These are phyloP conservation scores for Blumeria hordei DNA, from an alignment of 2,329 filamentous ascomycete species.

Conservation along the genomic window DNA sequence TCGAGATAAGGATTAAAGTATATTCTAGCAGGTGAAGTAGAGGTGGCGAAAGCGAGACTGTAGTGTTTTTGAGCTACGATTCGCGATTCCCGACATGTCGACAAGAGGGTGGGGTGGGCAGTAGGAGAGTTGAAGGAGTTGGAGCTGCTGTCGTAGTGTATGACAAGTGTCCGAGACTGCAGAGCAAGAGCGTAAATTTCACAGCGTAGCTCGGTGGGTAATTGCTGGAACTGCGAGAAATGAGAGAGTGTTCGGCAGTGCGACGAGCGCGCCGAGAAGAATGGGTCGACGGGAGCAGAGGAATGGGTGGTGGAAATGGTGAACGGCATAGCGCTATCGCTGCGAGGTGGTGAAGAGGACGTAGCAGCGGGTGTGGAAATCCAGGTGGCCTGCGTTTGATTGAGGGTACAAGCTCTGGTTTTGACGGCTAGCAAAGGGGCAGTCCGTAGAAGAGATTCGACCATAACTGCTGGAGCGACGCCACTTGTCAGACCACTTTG, in stretches of 20 bases:
- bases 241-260: background rate
- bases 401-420: too few species aligned
- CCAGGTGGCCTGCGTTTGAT: too few species aligned
- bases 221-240: conserved; percentile 10
- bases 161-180: conserved; percentile 8
- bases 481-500: too few species aligned
- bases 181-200: conserved; percentile 11
- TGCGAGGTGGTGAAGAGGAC: background rate
- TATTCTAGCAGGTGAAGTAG: conserved; percentile 8
- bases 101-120: conserved; percentile 19
- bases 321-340: background rate
- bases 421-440: too few species aligned
- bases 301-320: conserved; percentile 20
- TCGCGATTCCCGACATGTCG: conserved; percentile 20
- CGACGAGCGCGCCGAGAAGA: background rate
- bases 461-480: too few species aligned
- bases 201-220: conserved; percentile 12
- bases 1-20: conserved; percentile 13
- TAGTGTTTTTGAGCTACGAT: conserved; percentile 19
- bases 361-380: too few species aligned
- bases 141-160: conserved; percentile 16
- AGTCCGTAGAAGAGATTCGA: too few species aligned
- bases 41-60: conserved; percentile 16
- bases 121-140: conserved; percentile 18
- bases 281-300: conserved; percentile 16